phyloP scores from a whole-genome alignment of 306 rosid species.

The Cajanus cajan region DNA sequence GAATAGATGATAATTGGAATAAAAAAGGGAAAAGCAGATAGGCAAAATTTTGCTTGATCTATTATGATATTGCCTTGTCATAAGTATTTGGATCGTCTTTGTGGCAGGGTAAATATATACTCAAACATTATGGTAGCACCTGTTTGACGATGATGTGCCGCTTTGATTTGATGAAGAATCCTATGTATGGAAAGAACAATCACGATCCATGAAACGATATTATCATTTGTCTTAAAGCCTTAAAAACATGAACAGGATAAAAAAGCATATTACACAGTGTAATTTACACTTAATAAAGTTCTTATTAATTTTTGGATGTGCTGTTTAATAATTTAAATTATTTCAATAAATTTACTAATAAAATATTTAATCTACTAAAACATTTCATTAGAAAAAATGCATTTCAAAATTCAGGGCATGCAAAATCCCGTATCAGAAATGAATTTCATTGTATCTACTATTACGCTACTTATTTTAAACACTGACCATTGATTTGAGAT shows the following conservation, averaged over 20 bases:
- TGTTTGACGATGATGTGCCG: conserved; percentile 26
- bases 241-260: neutral
- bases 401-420: neutral
- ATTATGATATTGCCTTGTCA: neutral
- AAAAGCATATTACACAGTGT: too few relatives aligned
- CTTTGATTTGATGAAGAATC: conserved; percentile 39
- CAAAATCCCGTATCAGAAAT: neutral
- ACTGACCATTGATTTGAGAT: conserved; percentile 2
- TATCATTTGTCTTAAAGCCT: neutral
- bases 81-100: neutral
- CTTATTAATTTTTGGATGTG: too few relatives aligned
- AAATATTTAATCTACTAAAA: neutral
- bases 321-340: neutral
- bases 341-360: neutral
- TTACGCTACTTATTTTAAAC: neutral
- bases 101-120: neutral
- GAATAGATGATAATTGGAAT: conserved; percentile 15
- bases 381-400: neutral
- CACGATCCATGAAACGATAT: neutral
- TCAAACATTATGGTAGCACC: conserved; percentile 2
- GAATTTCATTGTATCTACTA: neutral
- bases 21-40: neutral
- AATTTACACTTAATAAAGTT: neutral
- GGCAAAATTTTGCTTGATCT: neutral
- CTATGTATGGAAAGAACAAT: conserved; percentile 24